A percentile compares a stretch with the other conserved stretches of the same genome.
Conservation (phyloP, 352 stramenopile species). For the Pythium rishiriense region DNA sequence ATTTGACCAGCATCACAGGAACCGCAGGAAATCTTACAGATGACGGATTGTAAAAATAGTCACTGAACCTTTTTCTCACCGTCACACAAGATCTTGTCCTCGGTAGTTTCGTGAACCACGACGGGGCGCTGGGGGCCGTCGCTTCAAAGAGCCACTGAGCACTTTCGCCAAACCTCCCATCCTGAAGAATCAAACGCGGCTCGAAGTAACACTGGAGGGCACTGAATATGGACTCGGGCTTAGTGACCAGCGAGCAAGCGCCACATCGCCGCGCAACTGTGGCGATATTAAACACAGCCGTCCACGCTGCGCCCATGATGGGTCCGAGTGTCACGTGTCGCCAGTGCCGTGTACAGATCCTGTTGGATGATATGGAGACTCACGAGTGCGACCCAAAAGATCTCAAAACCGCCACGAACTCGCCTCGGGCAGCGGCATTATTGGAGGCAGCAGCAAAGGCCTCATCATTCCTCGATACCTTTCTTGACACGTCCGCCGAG, state of each 20-base stretch:
- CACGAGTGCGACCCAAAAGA: conserved; percentile 51
- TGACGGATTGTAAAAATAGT: conserved; percentile 3
- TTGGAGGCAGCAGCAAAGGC: conserved; percentile 15
- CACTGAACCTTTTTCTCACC: too few relatives aligned
- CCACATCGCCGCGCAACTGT: conserved; percentile 21
- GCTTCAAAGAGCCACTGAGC: conserved; percentile 9
- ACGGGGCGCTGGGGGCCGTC: neutral
- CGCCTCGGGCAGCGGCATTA: conserved; percentile 12
- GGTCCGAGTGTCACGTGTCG: conserved; percentile 49
- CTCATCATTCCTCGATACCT: conserved; percentile 41
- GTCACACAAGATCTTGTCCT: neutral
- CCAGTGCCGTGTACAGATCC: conserved; percentile 50
- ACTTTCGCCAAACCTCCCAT: neutral
- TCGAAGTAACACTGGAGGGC: too few relatives aligned
- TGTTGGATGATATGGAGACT: conserved; percentile 60
- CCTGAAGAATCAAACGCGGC: neutral
- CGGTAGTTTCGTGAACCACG: conserved; percentile 3
- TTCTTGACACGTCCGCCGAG: conserved; percentile 30
- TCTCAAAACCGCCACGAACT: conserved; percentile 20
- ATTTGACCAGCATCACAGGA: neutral
- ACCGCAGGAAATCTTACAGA: too few relatives aligned
- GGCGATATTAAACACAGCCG: neutral
- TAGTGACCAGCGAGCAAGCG: conserved; percentile 47
- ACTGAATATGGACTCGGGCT: conserved; percentile 46
- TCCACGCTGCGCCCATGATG: conserved; percentile 1